These are phyloP conservation scores for Sarcocystis neurona DNA, from an alignment of 169 alveolate species.

Conservation along the genomic window DNA sequence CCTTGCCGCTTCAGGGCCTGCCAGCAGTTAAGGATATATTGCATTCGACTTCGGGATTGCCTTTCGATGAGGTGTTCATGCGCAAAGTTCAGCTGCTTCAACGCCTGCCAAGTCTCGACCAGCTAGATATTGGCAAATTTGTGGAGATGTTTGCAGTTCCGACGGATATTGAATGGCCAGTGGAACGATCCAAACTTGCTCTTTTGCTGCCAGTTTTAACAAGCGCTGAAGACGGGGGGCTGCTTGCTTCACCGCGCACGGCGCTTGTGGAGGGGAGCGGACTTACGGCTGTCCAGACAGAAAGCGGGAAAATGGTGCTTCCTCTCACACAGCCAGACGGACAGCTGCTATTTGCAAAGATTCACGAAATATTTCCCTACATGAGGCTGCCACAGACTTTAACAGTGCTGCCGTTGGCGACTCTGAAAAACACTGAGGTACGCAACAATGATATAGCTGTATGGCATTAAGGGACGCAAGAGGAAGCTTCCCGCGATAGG, in stretches of 20 bases:
- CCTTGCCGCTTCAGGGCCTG: slow-evolving; percentile 1
- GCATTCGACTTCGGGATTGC: not conserved
- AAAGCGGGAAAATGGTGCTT: not conserved
- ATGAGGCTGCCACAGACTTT: not conserved
- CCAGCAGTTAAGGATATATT: not conserved
- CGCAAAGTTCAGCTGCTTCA: too few species aligned
- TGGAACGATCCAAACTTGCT: not conserved
- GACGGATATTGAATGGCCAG: slow-evolving; percentile 18
- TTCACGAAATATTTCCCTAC: not conserved
- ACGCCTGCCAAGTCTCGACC: not conserved
- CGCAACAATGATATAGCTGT: too few species aligned
- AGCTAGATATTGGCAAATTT: not conserved
- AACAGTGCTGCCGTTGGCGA: not conserved
- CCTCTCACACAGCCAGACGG: slow-evolving; percentile 12
- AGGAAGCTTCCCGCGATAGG: not conserved
- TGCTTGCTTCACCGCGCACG: not conserved
- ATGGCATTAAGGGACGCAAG: too few species aligned
- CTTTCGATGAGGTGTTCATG: not conserved
- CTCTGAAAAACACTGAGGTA: slow-evolving; percentile 24
- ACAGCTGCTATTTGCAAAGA: not conserved
- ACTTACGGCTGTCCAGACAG: slow-evolving; percentile 5
- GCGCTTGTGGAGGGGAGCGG: not conserved
- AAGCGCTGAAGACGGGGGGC: not conserved
- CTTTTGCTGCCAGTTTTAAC: slow-evolving; percentile 23
- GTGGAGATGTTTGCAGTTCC: slow-evolving; percentile 23